These are phyloP conservation scores for Helenozyma rhizophorensis DNA, from an alignment of 805 yeast species.

Conservation along the genomic window DNA sequence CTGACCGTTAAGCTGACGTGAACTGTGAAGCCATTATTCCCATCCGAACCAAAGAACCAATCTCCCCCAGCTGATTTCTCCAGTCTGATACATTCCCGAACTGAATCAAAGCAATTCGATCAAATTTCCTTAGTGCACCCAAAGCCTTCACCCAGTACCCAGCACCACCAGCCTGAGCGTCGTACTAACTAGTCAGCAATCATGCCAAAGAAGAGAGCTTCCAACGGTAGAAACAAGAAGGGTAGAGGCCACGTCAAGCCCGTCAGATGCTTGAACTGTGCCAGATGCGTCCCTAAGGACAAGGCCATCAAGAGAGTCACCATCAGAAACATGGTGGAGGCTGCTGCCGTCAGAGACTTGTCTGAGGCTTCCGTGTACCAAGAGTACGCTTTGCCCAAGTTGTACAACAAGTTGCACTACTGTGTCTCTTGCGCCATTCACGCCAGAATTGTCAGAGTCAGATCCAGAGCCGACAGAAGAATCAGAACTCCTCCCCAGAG, in stretches of 20 bases:
- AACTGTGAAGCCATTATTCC: too few species aligned
- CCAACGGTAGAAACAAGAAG: constrained; percentile 99
- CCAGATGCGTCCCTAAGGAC: constrained; percentile 99
- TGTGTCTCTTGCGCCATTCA: constrained; percentile 99
- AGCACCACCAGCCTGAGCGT: background rate
- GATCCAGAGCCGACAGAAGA: constrained; percentile 98
- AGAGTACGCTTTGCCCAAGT: constrained; percentile 99
- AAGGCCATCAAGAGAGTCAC: constrained; percentile 99
- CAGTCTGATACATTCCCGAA: too few species aligned
- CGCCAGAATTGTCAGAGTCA: constrained; percentile 99
- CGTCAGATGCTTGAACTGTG: constrained; percentile 99
- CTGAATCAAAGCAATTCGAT: too few species aligned
- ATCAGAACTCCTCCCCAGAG: constrained; percentile 98
- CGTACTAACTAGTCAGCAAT: constrained; percentile 28
- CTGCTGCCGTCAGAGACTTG: constrained; percentile 99
- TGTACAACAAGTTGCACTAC: constrained; percentile 99
- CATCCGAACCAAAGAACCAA: background rate
- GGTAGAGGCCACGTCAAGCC: constrained; percentile 99
- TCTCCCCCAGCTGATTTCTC: background rate
- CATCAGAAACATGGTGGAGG: constrained; percentile 99
- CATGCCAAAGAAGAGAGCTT: constrained; percentile 99
- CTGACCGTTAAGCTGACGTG: too few species aligned
- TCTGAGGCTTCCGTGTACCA: constrained; percentile 99
- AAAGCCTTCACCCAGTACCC: too few species aligned
- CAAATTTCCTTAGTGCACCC: too few species aligned